Evolutionary conservation across 1,284 basidiomycete species (phyloP).

Genomic region (Cryptococcus sp.): DNA sequence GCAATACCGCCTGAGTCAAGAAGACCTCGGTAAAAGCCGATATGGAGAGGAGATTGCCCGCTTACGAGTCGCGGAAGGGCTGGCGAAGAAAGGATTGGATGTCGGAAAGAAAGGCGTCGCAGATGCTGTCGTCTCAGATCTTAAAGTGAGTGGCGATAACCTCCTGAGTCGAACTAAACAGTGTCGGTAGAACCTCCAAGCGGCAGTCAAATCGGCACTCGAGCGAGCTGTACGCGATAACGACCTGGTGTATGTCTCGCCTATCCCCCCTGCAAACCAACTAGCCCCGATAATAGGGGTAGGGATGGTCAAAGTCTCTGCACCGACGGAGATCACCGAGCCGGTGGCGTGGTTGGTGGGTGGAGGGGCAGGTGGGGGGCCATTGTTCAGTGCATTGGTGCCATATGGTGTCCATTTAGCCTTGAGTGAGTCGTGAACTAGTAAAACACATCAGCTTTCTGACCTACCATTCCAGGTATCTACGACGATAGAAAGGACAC

Average conservation of each 20-base stretch:
- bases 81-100: constrained; percentile 73
- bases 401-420: constrained; percentile 88
- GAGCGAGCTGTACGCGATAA: constrained; percentile 85
- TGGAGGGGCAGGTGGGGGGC: constrained; percentile 57
- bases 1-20: constrained; percentile 84
- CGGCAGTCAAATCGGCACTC: constrained; percentile 59
- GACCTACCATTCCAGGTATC: constrained; percentile 61
- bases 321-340: constrained; percentile 66
- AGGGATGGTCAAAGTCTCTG: constrained; percentile 66
- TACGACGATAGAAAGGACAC: constrained; percentile 81
- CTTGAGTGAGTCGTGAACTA: constrained; percentile 63
- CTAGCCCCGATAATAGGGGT: constrained; percentile 68
- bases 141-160: constrained; percentile 61
- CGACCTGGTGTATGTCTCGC: constrained; percentile 91
- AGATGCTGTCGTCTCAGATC: constrained; percentile 68
- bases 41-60: constrained; percentile 84
- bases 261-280: constrained; percentile 72
- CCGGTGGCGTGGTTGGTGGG: constrained; percentile 56
- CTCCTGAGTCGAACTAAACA: not conserved
- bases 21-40: constrained; percentile 81
- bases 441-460: not conserved
- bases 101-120: constrained; percentile 67
- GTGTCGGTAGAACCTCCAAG: constrained; percentile 63
- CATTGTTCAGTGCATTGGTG: constrained; percentile 75
- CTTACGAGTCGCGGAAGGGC: constrained; percentile 64